These are phyloP conservation scores for Clonostachys rhizophaga DNA, from an alignment of 2,329 filamentous ascomycete species.

Conservation along the genomic window DNA sequence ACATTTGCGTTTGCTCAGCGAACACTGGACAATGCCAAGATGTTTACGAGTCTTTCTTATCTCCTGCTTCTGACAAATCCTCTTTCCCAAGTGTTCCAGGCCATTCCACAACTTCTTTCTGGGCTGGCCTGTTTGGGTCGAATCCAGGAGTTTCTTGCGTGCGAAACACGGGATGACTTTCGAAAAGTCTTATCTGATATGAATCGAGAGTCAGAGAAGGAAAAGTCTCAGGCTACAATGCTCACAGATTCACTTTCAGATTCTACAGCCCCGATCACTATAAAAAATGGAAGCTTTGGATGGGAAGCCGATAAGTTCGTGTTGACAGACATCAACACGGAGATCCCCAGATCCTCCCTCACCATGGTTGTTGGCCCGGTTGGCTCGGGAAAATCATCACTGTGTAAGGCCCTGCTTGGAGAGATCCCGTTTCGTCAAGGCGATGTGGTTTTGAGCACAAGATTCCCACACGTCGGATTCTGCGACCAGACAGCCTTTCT, in stretches of 20 bases:
- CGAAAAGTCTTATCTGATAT: background rate
- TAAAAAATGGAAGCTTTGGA: constrained; percentile 10
- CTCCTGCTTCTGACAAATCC: constrained; percentile 1
- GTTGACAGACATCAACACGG: constrained; percentile 10
- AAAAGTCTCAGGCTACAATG: too few relatives aligned
- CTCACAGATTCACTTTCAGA: too few relatives aligned
- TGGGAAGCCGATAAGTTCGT: constrained; percentile 12
- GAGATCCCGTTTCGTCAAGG: constrained; percentile 14
- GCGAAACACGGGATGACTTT: background rate
- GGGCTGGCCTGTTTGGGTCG: constrained; percentile 3
- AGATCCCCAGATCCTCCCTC: constrained; percentile 9
- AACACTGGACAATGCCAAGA: constrained; percentile 6
- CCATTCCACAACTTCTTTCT: constrained; percentile 1
- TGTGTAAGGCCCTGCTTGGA: constrained; percentile 25
- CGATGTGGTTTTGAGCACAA: constrained; percentile 2
- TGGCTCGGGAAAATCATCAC: constrained; percentile 26
- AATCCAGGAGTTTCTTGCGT: constrained; percentile 2
- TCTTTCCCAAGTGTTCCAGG: background rate
- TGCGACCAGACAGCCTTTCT: constrained; percentile 25
- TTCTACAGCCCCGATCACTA: background rate
- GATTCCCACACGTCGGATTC: constrained; percentile 14
- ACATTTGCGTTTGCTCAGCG: constrained; percentile 11
- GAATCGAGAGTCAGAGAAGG: too few relatives aligned
- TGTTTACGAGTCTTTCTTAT: constrained; percentile 1
- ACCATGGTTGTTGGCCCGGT: constrained; percentile 30